These are phyloP conservation scores for Gossypium arboreum DNA, from an alignment of 345 rosid genomes.

Conservation along the genomic window DNA sequence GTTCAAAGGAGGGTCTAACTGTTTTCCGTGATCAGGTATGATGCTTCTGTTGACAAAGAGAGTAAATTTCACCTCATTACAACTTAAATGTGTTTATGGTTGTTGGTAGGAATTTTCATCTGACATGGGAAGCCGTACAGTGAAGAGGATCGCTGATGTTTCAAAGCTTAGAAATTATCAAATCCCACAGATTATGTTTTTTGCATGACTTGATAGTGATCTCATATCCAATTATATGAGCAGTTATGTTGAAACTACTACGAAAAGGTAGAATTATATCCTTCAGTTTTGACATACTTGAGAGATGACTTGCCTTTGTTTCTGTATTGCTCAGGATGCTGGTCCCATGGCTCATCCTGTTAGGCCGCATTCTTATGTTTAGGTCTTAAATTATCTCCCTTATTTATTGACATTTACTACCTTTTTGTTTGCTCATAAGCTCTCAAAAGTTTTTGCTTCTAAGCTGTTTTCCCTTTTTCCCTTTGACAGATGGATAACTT, in stretches of 20 bases:
- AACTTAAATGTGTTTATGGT: not conserved
- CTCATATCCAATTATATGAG: not conserved
- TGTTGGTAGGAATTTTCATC: slow-evolving; percentile 85
- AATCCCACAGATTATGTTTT: slow-evolving; percentile 70
- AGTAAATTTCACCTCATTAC: not conserved
- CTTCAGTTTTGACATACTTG: not conserved
- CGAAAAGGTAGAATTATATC: not conserved
- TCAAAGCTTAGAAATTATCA: slow-evolving; percentile 85
- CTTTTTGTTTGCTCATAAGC: not conserved
- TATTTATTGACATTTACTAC: not conserved
- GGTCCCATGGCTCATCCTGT: slow-evolving; percentile 99
- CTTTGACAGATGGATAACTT: slow-evolving; percentile 92
- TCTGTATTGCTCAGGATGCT: slow-evolving; percentile 58
- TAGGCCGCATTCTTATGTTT: slow-evolving; percentile 95
- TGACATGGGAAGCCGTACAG: slow-evolving; percentile 98
- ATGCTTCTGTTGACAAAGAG: not conserved
- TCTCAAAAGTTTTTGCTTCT: not conserved
- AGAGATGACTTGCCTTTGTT: not conserved
- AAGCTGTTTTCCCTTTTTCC: slow-evolving; percentile 16
- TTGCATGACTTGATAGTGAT: not conserved
- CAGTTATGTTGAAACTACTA: not conserved
- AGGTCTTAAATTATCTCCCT: slow-evolving; percentile 44
- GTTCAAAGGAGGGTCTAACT: slow-evolving; percentile 98
- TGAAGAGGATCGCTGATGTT: slow-evolving; percentile 93
- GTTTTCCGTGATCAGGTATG: slow-evolving; percentile 94